Conservation (phyloP, 2,329 filamentous ascomycete species). For the Fusarium siculi region DNA sequence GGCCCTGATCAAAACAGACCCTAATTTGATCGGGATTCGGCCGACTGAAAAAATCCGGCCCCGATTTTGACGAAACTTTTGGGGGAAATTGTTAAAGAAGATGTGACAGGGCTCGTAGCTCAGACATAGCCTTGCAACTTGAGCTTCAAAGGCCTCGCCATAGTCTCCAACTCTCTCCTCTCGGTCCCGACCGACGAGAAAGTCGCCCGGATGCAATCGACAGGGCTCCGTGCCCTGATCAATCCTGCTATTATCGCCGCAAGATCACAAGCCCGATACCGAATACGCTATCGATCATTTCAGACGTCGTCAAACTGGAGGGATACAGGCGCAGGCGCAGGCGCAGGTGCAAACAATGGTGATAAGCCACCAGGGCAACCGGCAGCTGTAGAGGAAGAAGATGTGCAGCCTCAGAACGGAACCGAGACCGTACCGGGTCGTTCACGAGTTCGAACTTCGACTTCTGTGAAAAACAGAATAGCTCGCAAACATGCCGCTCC, state of each 20-base stretch:
- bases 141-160: neutral
- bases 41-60: conserved; percentile 17
- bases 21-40: conserved; percentile 18
- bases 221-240: conserved; percentile 45
- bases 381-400: conserved; percentile 41
- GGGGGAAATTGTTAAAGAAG: conserved; percentile 27
- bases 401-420: conserved; percentile 43
- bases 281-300: conserved; percentile 38
- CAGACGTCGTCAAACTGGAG: conserved; percentile 35
- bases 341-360: conserved; percentile 38
- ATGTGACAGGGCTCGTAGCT: conserved; percentile 6
- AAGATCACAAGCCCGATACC: conserved; percentile 36
- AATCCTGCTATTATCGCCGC: conserved; percentile 42
- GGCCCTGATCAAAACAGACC: neutral
- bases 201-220: conserved; percentile 48
- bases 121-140: conserved; percentile 23
- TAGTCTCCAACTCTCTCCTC: neutral
- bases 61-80: conserved; percentile 13
- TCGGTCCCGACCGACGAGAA: conserved; percentile 29
- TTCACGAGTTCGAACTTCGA: conserved; percentile 39
- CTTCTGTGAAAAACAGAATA: conserved; percentile 46
- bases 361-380: conserved; percentile 46
- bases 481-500: conserved; percentile 49
- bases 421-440: conserved; percentile 45
- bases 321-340: conserved; percentile 26